phyloP scores from a whole-genome alignment of 2,329 filamentous ascomycete species.

The Alternaria panax region DNA sequence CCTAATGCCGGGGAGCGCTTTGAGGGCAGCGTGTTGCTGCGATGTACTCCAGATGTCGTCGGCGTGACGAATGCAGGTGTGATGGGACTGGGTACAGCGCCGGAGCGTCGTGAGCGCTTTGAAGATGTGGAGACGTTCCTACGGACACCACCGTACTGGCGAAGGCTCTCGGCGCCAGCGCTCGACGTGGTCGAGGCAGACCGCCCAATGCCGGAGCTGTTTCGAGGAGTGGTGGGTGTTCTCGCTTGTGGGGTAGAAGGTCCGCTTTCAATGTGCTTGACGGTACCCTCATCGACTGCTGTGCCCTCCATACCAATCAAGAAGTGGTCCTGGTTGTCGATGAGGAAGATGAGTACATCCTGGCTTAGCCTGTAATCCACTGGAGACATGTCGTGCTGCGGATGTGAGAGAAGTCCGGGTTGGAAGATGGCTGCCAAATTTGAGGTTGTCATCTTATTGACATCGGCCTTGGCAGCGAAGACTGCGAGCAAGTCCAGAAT shows the following conservation, averaged over 20 bases:
- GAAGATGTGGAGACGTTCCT: slow-evolving; percentile 94
- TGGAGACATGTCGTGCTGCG: slow-evolving; percentile 92
- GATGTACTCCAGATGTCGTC: slow-evolving; percentile 65
- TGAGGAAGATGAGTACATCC: slow-evolving; percentile 95
- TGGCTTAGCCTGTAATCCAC: slow-evolving; percentile 94
- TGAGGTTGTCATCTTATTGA: slow-evolving; percentile 95
- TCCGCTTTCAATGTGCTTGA: slow-evolving; percentile 74
- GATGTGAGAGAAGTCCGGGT: slow-evolving; percentile 93
- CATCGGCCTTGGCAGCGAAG: slow-evolving; percentile 94
- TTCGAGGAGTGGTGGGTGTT: slow-evolving; percentile 56
- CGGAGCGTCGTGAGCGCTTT: slow-evolving; percentile 79
- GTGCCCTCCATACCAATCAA: slow-evolving; percentile 98
- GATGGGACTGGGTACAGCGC: slow-evolving; percentile 71
- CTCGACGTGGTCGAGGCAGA: slow-evolving; percentile 75
- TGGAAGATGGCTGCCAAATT: slow-evolving; percentile 98
- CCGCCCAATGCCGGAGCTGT: slow-evolving; percentile 69
- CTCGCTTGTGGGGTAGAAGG: slow-evolving; percentile 62
- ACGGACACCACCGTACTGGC: slow-evolving; percentile 79
- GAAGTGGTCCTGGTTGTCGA: slow-evolving; percentile 98
- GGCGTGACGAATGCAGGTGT: slow-evolving; percentile 42
- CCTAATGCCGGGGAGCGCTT: slow-evolving; percentile 79
- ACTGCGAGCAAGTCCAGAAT: slow-evolving; percentile 95
- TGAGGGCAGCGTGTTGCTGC: slow-evolving; percentile 92
- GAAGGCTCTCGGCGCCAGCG: slow-evolving; percentile 84
- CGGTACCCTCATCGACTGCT: slow-evolving; percentile 86